phyloP scores from a whole-genome alignment of 208 protist genomes.

The Wallacemonas sp. region DNA sequence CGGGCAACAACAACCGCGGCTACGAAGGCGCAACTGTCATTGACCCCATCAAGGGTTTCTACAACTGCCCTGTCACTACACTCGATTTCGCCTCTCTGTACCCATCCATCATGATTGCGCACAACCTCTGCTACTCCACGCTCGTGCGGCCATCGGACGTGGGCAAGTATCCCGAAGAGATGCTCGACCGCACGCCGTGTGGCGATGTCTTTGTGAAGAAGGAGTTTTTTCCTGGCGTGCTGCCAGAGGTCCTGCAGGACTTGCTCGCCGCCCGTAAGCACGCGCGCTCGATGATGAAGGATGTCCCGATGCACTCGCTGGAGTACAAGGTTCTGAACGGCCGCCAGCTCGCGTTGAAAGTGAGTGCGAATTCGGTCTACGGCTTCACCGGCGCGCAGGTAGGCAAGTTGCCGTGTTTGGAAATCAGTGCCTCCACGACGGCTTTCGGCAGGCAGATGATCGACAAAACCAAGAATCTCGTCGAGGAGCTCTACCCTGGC shows the following conservation, averaged over 20 bases:
- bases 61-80: conserved; percentile 98
- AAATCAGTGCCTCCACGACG: conserved; percentile 95
- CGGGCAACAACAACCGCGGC: conserved; percentile 53
- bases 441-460: conserved; percentile 99
- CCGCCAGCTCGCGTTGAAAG: conserved; percentile 99
- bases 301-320: conserved; percentile 72
- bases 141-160: conserved; percentile 77
- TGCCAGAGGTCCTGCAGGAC: conserved; percentile 87
- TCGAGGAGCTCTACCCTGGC: conserved; percentile 97
- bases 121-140: conserved; percentile 99
- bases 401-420: conserved; percentile 99
- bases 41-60: conserved; percentile 96
- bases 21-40: conserved; percentile 99
- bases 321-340: conserved; percentile 96
- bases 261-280: conserved; percentile 78
- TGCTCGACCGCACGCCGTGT: conserved; percentile 70
- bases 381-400: conserved; percentile 99
- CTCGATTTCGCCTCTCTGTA: conserved; percentile 99
- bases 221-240: conserved; percentile 71
- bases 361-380: conserved; percentile 99
- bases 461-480: conserved; percentile 93
- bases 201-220: conserved; percentile 82
- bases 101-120: conserved; percentile 99
- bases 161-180: conserved; percentile 78
- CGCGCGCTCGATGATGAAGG: conserved; percentile 82